Evolutionary conservation across 2,329 filamentous ascomycete species (phyloP).

Genomic region (Hypocreales sp.): DNA sequence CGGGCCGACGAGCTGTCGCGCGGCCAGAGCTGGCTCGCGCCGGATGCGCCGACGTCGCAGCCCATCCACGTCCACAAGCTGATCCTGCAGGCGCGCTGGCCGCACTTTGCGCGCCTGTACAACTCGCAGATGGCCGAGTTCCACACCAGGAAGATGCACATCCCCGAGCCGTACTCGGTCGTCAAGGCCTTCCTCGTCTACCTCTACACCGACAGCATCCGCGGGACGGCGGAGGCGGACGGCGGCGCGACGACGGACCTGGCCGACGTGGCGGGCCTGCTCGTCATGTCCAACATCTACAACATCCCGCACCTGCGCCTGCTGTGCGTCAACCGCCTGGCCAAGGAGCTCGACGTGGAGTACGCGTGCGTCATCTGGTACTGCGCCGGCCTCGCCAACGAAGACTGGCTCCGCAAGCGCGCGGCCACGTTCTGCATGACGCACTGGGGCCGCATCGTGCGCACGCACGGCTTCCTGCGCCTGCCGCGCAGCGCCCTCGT

Average conservation of each 20-base stretch:
- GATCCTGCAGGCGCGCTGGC: slow-evolving; percentile 89
- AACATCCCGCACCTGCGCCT: slow-evolving; percentile 88
- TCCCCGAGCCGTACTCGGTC: slow-evolving; percentile 87
- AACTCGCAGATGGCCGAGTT: slow-evolving; percentile 94
- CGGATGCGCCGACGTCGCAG: slow-evolving; percentile 51
- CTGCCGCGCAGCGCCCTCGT: slow-evolving; percentile 68
- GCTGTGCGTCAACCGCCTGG: slow-evolving; percentile 78
- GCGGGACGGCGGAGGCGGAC: slow-evolving; percentile 30
- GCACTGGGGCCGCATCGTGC: slow-evolving; percentile 88
- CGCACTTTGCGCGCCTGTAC: slow-evolving; percentile 87
- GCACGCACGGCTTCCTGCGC: slow-evolving; percentile 72
- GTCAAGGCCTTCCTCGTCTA: slow-evolving; percentile 94
- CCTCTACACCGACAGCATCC: slow-evolving; percentile 88
- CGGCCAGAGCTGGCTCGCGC: slow-evolving; percentile 40
- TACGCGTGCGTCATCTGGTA: slow-evolving; percentile 96
- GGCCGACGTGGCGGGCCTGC: slow-evolving; percentile 77
- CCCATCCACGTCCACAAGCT: slow-evolving; percentile 93
- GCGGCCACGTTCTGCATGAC: slow-evolving; percentile 80
- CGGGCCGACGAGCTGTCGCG: slow-evolving; percentile 25
- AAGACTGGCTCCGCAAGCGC: slow-evolving; percentile 84
- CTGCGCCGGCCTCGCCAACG: slow-evolving; percentile 73
- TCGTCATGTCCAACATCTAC: slow-evolving; percentile 97
- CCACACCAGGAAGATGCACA: slow-evolving; percentile 94
- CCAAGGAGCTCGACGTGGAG: slow-evolving; percentile 82
- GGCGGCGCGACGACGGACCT: slow-evolving; percentile 63